Evolutionary conservation across 148 eudicot genomes (phyloP).

Genomic region (Rhododendron ovatum): DNA sequence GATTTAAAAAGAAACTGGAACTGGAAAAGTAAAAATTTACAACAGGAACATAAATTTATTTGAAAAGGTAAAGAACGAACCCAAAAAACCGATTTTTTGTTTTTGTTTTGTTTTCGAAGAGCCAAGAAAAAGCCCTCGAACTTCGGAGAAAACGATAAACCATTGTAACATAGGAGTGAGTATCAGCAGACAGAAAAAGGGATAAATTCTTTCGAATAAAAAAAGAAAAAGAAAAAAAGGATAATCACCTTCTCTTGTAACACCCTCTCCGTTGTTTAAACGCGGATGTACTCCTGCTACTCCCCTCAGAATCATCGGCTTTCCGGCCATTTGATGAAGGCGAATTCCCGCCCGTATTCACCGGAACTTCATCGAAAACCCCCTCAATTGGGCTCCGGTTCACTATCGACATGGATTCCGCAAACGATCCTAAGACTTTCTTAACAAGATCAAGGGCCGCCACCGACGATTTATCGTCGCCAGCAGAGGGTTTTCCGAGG

Average conservation of each 20-base stretch:
- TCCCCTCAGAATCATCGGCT: conserved; percentile 16
- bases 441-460: neutral
- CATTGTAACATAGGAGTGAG: neutral
- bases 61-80: too few relatives aligned
- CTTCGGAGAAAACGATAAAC: neutral
- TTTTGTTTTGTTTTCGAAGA: too few relatives aligned
- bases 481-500: conserved; percentile 5
- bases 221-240: neutral
- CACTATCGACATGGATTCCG: conserved; percentile 1
- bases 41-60: too few relatives aligned
- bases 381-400: neutral
- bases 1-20: too few relatives aligned
- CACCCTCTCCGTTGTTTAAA: conserved; percentile 25
- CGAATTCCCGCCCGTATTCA: neutral
- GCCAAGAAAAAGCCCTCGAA: neutral
- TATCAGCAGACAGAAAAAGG: neutral
- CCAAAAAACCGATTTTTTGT: too few relatives aligned
- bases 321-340: neutral
- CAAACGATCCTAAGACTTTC: conserved; percentile 4
- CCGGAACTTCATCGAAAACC: neutral
- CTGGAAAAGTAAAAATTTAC: too few relatives aligned
- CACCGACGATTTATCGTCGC: neutral
- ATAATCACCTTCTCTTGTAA: conserved; percentile 33
- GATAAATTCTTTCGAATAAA: too few relatives aligned
- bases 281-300: conserved; percentile 13